Evolutionary conservation across 495 filamentous ascomycete species (phyloP).

Genomic region (Hypoxylon perforatum): DNA sequence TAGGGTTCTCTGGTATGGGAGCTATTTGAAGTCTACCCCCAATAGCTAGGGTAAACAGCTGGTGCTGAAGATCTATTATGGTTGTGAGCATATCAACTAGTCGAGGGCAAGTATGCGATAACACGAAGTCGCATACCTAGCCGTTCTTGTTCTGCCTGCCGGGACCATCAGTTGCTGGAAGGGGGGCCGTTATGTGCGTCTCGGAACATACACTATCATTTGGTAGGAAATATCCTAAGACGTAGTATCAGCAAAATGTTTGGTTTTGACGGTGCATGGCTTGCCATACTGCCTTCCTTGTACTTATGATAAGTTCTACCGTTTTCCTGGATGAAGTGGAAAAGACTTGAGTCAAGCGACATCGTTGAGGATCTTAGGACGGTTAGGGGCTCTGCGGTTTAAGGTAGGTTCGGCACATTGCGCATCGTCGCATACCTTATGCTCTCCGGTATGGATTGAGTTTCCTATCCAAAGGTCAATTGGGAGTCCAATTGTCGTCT

Average conservation of each 20-base stretch:
- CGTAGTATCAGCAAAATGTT: constrained; percentile 15
- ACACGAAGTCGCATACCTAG: constrained; percentile 48
- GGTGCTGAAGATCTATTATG: constrained; percentile 60
- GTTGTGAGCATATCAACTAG: constrained; percentile 6
- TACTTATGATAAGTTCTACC: constrained; percentile 53
- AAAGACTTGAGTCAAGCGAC: constrained; percentile 47
- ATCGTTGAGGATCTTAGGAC: constrained; percentile 42
- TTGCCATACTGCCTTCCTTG: constrained; percentile 44
- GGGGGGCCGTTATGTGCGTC: background rate
- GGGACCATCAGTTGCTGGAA: background rate
- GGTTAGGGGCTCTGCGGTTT: background rate
- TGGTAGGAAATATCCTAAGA: constrained; percentile 51
- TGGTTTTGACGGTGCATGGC: background rate
- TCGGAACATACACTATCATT: constrained; percentile 49
- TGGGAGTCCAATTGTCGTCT: background rate
- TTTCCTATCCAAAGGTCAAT: constrained; percentile 18
- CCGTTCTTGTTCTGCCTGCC: constrained; percentile 56
- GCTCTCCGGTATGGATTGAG: constrained; percentile 19
- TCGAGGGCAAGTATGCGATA: background rate
- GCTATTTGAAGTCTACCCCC: constrained; percentile 55
- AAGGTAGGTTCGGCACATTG: background rate
- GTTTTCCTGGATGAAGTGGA: constrained; percentile 50
- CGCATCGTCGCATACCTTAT: constrained; percentile 11
- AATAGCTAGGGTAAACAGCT: constrained; percentile 54
- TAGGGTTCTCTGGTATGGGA: constrained; percentile 51